Conservation (phyloP, 2,329 filamentous ascomycete species). For the Lasiodiplodia citricola region DNA sequence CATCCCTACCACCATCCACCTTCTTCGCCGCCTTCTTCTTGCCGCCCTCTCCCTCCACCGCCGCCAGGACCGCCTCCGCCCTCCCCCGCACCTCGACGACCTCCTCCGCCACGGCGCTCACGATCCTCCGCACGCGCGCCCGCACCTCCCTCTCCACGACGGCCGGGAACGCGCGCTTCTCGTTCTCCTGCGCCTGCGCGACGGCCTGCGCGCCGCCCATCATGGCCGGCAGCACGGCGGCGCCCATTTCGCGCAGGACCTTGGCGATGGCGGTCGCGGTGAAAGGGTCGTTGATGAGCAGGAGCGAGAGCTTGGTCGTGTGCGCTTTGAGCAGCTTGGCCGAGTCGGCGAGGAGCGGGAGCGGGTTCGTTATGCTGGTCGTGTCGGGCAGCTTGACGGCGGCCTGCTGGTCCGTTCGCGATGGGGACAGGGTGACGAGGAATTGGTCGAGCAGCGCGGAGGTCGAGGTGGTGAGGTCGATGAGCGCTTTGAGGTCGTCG, state of each 20-base stretch:
- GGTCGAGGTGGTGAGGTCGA: constrained; percentile 43
- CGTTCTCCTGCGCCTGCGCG: background rate
- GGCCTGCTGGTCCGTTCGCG: background rate
- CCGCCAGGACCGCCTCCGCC: constrained; percentile 32
- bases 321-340: constrained; percentile 79
- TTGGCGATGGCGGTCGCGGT: constrained; percentile 75
- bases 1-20: constrained; percentile 34
- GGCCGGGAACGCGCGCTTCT: constrained; percentile 47
- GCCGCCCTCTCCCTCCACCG: constrained; percentile 28
- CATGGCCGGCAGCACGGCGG: constrained; percentile 74
- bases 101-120: constrained; percentile 68
- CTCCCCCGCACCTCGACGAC: constrained; percentile 37
- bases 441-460: constrained; percentile 44
- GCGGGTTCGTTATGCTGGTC: constrained; percentile 48
- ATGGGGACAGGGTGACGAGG: constrained; percentile 16
- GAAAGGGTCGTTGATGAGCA: constrained; percentile 86
- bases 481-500: constrained; percentile 36
- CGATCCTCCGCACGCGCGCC: constrained; percentile 61
- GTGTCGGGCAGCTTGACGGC: background rate
- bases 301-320: constrained; percentile 82
- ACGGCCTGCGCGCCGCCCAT: constrained; percentile 63
- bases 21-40: background rate
- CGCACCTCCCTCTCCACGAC: constrained; percentile 69
- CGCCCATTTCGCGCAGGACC: constrained; percentile 74
- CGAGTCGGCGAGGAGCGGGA: constrained; percentile 74